A percentile compares a stretch with the other conserved stretches of the same genome.
phyloP scores from a whole-genome alignment of 805 yeast species.

The Candida anglica region DNA sequence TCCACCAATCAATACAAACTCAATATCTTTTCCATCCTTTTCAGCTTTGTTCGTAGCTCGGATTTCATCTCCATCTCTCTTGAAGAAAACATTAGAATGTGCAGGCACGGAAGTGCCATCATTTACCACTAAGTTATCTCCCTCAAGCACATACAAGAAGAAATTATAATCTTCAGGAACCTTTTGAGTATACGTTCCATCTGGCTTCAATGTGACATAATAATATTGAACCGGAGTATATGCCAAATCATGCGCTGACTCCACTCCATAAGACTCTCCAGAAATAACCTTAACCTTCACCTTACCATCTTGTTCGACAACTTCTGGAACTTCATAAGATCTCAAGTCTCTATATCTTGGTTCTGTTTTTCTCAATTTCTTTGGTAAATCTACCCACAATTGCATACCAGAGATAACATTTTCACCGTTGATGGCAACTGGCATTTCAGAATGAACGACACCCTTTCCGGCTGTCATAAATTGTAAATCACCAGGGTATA shows the following conservation, averaged over 20 bases:
- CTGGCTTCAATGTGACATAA: no score
- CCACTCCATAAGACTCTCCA: conserved; percentile 72
- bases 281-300: conserved; percentile 53
- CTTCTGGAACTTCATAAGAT: conserved; percentile 39
- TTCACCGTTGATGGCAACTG: conserved; percentile 51
- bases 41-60: conserved; percentile 13
- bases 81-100: conserved; percentile 57
- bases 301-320: conserved; percentile 17
- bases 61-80: conserved; percentile 62
- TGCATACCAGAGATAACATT: conserved; percentile 60
- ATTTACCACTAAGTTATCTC: conserved; percentile 46
- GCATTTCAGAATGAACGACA: conserved; percentile 41
- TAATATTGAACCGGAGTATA: no score
- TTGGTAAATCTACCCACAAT: no score
- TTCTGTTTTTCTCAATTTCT: conserved; percentile 44
- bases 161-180: conserved; percentile 55
- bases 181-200: no score
- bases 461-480: conserved; percentile 24
- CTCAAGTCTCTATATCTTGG: conserved; percentile 21
- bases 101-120: conserved; percentile 33
- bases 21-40: conserved; percentile 39
- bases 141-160: no score
- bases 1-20: conserved; percentile 76
- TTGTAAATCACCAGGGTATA: no score
- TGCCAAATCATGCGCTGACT: no score